Evolutionary conservation across 257 asterid genomes (phyloP), one percentile per base, ranked within the genome.

Genomic region (Nyctanthes arbortristis): DNA sequence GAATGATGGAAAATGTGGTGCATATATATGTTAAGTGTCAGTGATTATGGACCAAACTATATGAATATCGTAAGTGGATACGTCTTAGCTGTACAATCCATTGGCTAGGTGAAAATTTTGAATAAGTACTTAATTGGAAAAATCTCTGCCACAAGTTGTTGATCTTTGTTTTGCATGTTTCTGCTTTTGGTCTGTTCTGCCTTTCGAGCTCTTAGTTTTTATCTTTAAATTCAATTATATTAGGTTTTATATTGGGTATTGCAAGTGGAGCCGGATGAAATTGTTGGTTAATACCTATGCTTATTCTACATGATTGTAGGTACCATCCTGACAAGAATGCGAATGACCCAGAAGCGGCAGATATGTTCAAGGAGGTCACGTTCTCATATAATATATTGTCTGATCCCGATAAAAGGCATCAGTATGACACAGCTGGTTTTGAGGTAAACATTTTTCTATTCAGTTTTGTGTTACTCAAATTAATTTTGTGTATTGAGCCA

Each of bases 261-360:
- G 47, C 47, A 13, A 3, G 47, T 16, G 5, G 30, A 39, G 56
- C 31, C 20, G 39, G 65, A 52, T 27, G 45, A 63, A 52, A 47
- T 59, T 33, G 37, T 65, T 65, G 22, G 69, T 27, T 66, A 45
- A 63, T 74, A 14, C 52, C 49, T 62, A 65, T 70, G 69, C 32
- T 65, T 77, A 20, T 37, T 52, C 43, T 37, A 22, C 62, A 65
- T 63, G 66, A 74, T 59, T 75, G 32, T 67, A 94, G 99, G 91
- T 91, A 94, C 75, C 99, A 94, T 83, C 99, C 99, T 0, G 99
- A 91, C 84, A 94, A 94, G 84, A 94, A 94, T 84, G 93, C 93
- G 69, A 94, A 94, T 79, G 98, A 91, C 64, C 78, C 83, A 34
- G 78, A 83, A 73, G 97, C 99, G 12, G 90, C 95, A 0, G 97